phyloP scores from a whole-genome alignment of 108 stramenopile species.

The Mayamaea pseudoterrestris region DNA sequence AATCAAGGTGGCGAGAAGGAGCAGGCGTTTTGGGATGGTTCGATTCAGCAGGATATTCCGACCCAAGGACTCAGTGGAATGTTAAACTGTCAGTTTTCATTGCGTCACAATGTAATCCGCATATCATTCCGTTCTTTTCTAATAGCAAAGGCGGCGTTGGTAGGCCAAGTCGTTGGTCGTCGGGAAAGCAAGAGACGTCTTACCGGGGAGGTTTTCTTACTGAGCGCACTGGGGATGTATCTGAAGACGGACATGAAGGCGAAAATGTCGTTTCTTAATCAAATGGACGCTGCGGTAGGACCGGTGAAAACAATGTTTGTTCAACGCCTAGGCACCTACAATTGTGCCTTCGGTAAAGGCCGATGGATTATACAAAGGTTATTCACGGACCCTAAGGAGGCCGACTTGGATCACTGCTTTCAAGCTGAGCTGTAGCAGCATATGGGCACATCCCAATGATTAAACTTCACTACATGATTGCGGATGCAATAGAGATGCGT shows the following conservation, averaged over 20 bases:
- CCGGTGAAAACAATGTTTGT: conserved; percentile 75
- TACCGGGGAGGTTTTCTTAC: conserved; percentile 81
- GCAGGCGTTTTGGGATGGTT: conserved; percentile 27
- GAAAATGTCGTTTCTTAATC: conserved; percentile 71
- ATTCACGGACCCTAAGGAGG: conserved; percentile 41
- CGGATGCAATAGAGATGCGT: conserved; percentile 75
- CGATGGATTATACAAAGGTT: conserved; percentile 56
- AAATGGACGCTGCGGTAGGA: conserved; percentile 77
- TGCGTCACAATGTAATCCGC: conserved; percentile 77
- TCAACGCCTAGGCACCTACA: no score
- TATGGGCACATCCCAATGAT: conserved; percentile 78
- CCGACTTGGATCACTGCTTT: conserved; percentile 42
- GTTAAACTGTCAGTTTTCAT: conserved; percentile 96
- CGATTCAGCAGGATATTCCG: conserved; percentile 84
- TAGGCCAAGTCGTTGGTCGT: conserved; percentile 73
- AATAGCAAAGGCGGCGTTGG: conserved; percentile 74
- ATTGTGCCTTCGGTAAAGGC: conserved; percentile 74
- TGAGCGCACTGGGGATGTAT: conserved; percentile 45
- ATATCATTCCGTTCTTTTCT: conserved; percentile 78
- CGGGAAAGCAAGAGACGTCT: conserved; percentile 39
- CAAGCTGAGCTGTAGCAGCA: conserved; percentile 67
- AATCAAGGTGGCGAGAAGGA: background rate
- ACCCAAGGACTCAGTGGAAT: conserved; percentile 77
- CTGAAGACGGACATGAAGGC: conserved; percentile 77
- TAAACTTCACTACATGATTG: conserved; percentile 67